Evolutionary conservation across 208 protist species (phyloP).

Genomic region (Willaertia magna): DNA sequence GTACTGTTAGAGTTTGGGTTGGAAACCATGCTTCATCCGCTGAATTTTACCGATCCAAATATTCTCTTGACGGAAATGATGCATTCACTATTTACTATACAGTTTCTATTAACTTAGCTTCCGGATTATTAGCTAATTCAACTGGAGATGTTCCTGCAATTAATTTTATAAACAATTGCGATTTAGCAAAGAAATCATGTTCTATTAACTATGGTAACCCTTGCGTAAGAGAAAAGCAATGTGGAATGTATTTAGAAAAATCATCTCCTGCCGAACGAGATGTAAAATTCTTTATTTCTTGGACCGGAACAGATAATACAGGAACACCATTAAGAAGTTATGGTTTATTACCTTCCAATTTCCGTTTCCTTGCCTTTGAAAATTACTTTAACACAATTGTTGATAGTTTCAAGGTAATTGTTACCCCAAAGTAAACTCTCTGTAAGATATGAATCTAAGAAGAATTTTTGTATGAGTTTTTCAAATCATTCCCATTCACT

Average conservation of each 20-base stretch:
- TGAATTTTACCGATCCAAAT: not conserved
- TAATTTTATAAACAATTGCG: not conserved
- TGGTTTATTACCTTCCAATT: not conserved
- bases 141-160: not conserved
- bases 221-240: not conserved
- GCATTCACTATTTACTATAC: not conserved
- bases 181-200: not conserved
- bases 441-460: too few species aligned
- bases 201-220: not conserved
- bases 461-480: too few species aligned
- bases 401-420: not conserved
- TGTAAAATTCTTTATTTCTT: not conserved
- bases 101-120: not conserved
- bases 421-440: too few species aligned
- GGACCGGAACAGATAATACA: not conserved
- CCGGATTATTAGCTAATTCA: not conserved
- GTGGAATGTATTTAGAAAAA: not conserved
- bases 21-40: not conserved
- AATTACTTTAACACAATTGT: not conserved
- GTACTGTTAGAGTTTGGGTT: not conserved
- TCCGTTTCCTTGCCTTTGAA: not conserved
- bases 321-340: not conserved
- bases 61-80: not conserved
- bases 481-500: too few species aligned
- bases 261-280: not conserved